Percentiles rank a stretch among this genome's conserved stretches.
These are phyloP conservation scores for Tarenaya hassleriana DNA, from an alignment of 345 rosid species.

Conservation along the genomic window DNA sequence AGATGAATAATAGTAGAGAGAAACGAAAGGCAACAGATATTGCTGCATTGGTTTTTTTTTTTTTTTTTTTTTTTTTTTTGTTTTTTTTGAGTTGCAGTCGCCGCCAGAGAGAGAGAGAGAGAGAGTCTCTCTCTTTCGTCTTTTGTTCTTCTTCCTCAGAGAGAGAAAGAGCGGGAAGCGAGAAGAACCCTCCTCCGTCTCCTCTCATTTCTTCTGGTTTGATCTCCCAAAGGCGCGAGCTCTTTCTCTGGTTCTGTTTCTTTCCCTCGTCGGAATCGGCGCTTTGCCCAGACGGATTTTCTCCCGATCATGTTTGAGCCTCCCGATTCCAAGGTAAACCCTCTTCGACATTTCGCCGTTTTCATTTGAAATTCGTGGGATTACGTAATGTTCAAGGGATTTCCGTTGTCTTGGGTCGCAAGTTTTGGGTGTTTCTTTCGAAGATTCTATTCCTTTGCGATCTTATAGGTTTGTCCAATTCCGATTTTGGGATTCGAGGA, in stretches of 20 bases:
- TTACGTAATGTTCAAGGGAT: constrained; percentile 3
- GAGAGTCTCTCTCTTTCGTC: neutral
- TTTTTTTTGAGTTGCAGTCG: constrained; percentile 24
- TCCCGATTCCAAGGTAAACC: constrained; percentile 26
- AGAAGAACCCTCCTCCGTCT: constrained; percentile 21
- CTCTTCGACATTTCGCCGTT: constrained; percentile 6
- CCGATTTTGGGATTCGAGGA: too few relatives aligned
- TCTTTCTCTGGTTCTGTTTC: neutral
- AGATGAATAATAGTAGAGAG: constrained; percentile 1
- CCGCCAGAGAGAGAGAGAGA: constrained; percentile 10
- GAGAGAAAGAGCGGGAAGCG: neutral
- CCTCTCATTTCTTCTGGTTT: constrained; percentile 12
- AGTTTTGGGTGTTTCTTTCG: constrained; percentile 13
- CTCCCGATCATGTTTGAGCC: constrained; percentile 19
- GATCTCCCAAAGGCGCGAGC: neutral
- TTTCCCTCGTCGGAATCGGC: neutral
- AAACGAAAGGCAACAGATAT: constrained; percentile 2
- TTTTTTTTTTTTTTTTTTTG: too few relatives aligned
- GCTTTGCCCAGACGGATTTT: constrained; percentile 5
- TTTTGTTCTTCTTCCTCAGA: too few relatives aligned
- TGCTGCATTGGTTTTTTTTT: constrained; percentile 17
- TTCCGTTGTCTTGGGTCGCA: constrained; percentile 22
- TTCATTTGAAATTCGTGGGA: neutral
- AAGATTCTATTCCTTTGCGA: neutral
- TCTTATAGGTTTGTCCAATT: neutral